These are phyloP conservation scores for Penicillium crystallinum DNA, from an alignment of 495 filamentous ascomycete species.

Conservation along the genomic window DNA sequence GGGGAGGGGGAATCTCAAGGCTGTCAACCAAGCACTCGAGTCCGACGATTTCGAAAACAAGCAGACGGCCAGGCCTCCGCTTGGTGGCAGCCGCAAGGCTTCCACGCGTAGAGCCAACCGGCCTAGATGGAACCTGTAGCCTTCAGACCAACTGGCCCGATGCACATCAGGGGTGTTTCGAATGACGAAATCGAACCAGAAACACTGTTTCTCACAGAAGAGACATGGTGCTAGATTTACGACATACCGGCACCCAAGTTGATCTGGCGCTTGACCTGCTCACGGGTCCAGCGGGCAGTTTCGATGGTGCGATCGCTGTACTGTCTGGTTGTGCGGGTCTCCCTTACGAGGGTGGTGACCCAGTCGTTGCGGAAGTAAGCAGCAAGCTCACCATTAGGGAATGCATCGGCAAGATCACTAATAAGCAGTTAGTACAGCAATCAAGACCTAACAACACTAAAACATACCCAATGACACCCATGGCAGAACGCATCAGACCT, in stretches of 20 bases:
- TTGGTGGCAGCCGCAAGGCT: too few species aligned
- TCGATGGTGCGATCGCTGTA: slow-evolving; percentile 79
- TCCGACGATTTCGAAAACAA: neutral
- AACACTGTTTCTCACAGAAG: slow-evolving; percentile 4
- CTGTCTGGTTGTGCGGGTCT: slow-evolving; percentile 78
- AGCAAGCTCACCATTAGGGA: slow-evolving; percentile 81
- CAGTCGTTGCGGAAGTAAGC: slow-evolving; percentile 85
- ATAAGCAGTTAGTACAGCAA: slow-evolving; percentile 29
- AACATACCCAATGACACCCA: slow-evolving; percentile 93
- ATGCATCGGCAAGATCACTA: slow-evolving; percentile 91
- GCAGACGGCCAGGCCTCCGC: neutral
- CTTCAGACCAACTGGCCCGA: neutral
- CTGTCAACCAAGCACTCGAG: slow-evolving; percentile 6
- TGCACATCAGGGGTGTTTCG: neutral
- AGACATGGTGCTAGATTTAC: slow-evolving; percentile 21
- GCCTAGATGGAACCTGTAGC: neutral
- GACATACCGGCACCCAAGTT: slow-evolving; percentile 41
- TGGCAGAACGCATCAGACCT: slow-evolving; percentile 80
- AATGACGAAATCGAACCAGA: neutral
- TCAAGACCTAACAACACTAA: neutral
- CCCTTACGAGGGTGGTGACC: slow-evolving; percentile 80
- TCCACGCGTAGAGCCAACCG: neutral
- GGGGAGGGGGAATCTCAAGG: slow-evolving; percentile 10
- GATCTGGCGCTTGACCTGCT: slow-evolving; percentile 92
- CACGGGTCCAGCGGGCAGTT: slow-evolving; percentile 93